Conservation (phyloP, 1,284 basidiomycete genomes). For the Phellinidium pouzarii region DNA sequence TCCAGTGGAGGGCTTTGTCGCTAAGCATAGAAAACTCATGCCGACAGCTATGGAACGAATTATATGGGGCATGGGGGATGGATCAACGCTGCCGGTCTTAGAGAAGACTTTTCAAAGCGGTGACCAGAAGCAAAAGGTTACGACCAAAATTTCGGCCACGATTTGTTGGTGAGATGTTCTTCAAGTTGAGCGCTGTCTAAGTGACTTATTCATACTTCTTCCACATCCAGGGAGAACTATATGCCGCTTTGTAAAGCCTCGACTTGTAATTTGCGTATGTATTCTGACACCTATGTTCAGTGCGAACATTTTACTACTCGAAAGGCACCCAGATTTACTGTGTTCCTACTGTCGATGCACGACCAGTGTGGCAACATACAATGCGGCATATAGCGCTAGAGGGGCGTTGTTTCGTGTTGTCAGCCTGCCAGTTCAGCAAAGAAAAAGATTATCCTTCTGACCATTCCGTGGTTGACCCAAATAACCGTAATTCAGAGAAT, state of each 20-base stretch:
- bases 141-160: conserved; percentile 48
- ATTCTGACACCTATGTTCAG: conserved; percentile 27
- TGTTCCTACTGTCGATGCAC: conserved; percentile 64
- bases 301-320: conserved; percentile 56
- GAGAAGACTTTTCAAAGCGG: conserved; percentile 29
- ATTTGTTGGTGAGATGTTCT: conserved; percentile 54
- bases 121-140: conserved; percentile 19
- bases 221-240: conserved; percentile 58
- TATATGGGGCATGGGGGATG: conserved; percentile 63
- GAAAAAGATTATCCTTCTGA: conserved; percentile 55
- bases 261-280: neutral
- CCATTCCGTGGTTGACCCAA: conserved; percentile 40
- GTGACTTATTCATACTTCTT: neutral
- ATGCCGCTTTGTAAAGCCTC: conserved; percentile 53
- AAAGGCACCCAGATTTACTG: conserved; percentile 61
- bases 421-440: conserved; percentile 57
- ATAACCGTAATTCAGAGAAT: conserved; percentile 39
- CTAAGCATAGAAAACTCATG: conserved; percentile 67
- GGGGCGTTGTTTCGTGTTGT: conserved; percentile 70
- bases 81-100: conserved; percentile 41
- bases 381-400: conserved; percentile 74
- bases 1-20: conserved; percentile 48
- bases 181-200: neutral
- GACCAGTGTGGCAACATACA: conserved; percentile 55
- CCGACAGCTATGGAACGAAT: conserved; percentile 65